Percentiles rank a stretch among this genome's conserved stretches.
Evolutionary conservation across 768 basidiomycete species (phyloP).

Genomic region (Calvatia gigantea): DNA sequence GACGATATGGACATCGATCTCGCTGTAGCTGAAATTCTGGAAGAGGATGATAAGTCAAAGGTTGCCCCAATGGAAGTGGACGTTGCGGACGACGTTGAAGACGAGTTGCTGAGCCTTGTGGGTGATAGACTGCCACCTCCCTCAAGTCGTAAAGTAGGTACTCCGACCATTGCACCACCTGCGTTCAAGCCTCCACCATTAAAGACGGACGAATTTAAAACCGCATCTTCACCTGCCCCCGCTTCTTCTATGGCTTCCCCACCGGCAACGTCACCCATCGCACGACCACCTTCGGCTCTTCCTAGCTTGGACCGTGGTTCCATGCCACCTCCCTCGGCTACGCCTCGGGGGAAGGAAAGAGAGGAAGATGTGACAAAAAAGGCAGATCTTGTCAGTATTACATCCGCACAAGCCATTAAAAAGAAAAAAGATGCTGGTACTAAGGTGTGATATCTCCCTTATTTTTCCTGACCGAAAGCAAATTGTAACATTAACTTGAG

Average conservation of each 20-base stretch:
- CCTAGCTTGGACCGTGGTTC: constrained; percentile 46
- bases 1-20: constrained; percentile 42
- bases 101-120: constrained; percentile 67
- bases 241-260: constrained; percentile 10
- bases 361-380: constrained; percentile 22
- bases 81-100: constrained; percentile 49
- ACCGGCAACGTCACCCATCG: constrained; percentile 11
- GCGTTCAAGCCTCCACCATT: neutral
- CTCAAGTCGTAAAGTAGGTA: constrained; percentile 4
- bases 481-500: constrained; percentile 10
- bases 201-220: constrained; percentile 4
- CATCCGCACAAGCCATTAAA: constrained; percentile 27
- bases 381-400: constrained; percentile 13
- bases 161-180: constrained; percentile 5
- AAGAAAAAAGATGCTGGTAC: constrained; percentile 34
- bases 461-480: neutral
- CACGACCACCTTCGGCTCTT: constrained; percentile 17
- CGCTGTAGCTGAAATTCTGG: constrained; percentile 41
- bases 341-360: constrained; percentile 27
- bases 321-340: constrained; percentile 51
- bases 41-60: constrained; percentile 19
- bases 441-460: constrained; percentile 32
- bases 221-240: constrained; percentile 9
- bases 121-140: constrained; percentile 42
- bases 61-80: constrained; percentile 15